Conservation (phyloP, 371 early-diverging fungal species). For the Zychaea mexicana region DNA sequence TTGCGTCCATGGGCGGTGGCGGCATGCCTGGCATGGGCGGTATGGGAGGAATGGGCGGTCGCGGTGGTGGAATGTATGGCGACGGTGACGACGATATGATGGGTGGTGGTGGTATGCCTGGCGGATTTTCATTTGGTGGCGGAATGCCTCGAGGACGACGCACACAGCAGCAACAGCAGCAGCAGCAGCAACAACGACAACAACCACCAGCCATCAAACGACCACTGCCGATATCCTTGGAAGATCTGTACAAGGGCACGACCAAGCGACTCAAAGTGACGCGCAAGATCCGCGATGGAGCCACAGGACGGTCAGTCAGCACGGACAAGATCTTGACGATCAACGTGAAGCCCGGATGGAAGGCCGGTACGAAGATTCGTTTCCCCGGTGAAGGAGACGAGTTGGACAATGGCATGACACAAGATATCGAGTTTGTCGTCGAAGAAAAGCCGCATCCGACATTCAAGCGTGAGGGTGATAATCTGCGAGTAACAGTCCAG, state of each 20-base stretch:
- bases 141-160: conserved; percentile 23
- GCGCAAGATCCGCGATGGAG: conserved; percentile 61
- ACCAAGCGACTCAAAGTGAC: conserved; percentile 95
- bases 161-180: conserved; percentile 6
- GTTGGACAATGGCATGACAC: conserved; percentile 71
- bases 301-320: conserved; percentile 48
- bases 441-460: conserved; percentile 91
- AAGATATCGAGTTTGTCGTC: conserved; percentile 94
- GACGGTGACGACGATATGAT: conserved; percentile 17
- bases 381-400: conserved; percentile 96
- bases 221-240: conserved; percentile 79
- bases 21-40: conserved; percentile 49
- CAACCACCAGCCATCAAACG: conserved; percentile 69
- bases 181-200: conserved; percentile 21
- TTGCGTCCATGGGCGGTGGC: conserved; percentile 68
- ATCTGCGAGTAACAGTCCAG: conserved; percentile 69
- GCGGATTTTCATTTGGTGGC: conserved; percentile 26
- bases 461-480: conserved; percentile 91
- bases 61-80: conserved; percentile 22
- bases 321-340: conserved; percentile 88
- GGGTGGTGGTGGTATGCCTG: conserved; percentile 42
- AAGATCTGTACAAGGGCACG: conserved; percentile 92
- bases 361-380: conserved; percentile 96
- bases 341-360: conserved; percentile 96
- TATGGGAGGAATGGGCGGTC: conserved; percentile 12